Evolutionary conservation across 2,329 filamentous ascomycete species (phyloP), one percentile per base, ranked within the genome.

Genomic region (Ascomycota sp.): DNA sequence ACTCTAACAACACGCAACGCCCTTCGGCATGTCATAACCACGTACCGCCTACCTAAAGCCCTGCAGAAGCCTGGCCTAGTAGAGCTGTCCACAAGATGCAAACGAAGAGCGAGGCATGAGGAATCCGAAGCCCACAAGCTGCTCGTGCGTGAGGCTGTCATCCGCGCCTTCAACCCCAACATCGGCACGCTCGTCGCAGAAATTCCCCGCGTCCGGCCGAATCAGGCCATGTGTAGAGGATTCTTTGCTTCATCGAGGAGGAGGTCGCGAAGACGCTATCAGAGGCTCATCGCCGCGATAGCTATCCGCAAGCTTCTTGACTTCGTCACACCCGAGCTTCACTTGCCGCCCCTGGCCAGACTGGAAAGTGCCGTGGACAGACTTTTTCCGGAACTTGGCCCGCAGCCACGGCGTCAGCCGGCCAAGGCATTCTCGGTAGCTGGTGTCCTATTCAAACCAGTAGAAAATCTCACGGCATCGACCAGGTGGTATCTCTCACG

Each of bases 1-100:
- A 82, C 74, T 0, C 53, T 91, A 34, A 93, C 89, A 0, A 53
- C 63, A 27, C 69, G 89, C 23, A 98, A 98, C 43, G 73, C 86
- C 0, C 59, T 94, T 23, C 69, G 86, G 21, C 56, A 76, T 46
- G 48, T 92, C 26, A 60, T 68, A 13, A 53, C 58, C 19, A 51
- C 63, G 4, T 52, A 73, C 33, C 43, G 48, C 3, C 54, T 95
- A 4, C 86, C 89, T 1, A 48, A 47, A 8, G 81, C 83, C 0
- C 53, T 95, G 3, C 68, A 68, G 35, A 70, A 72, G 32, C 55
- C 63, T 0, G 59, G 69, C 0, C 59, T 94, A 5, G 50, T 86
- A 2, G 50, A 54, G 0, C 52, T 91, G 30, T 59, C 75, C 1
- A 45, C 56, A 11, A 60, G 60, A 21, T 64, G 67, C 20, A 56